Percentiles rank a stretch among this genome's conserved stretches.
These are phyloP conservation scores for Sesbania bispinosa DNA, from an alignment of 306 rosid genomes.

Conservation along the genomic window DNA sequence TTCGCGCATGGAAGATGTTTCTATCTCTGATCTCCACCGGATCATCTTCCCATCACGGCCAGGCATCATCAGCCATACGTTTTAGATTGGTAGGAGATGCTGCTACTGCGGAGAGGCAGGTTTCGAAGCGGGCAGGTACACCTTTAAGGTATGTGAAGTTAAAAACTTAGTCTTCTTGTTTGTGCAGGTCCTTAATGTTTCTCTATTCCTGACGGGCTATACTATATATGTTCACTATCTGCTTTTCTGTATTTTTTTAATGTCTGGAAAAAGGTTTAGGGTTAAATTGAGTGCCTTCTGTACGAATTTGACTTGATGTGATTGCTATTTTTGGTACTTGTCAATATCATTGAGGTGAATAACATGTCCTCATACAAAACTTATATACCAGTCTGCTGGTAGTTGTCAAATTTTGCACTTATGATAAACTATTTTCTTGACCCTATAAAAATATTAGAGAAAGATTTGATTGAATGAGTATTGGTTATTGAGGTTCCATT, in stretches of 20 bases:
- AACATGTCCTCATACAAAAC: neutral
- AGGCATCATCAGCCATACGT: too few relatives aligned
- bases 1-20: too few relatives aligned
- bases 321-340: neutral
- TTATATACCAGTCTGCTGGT: neutral
- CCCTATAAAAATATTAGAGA: too few relatives aligned
- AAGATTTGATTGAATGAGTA: too few relatives aligned
- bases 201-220: neutral
- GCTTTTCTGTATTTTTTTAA: neutral
- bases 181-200: constrained; percentile 14
- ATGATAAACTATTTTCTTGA: too few relatives aligned
- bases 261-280: neutral
- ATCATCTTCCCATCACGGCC: too few relatives aligned
- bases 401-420: neutral
- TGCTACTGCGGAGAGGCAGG: too few relatives aligned
- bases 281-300: neutral
- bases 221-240: neutral
- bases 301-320: neutral
- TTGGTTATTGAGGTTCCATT: too few relatives aligned
- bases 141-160: constrained; percentile 70
- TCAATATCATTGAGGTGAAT: constrained; percentile 3
- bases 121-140: too few relatives aligned
- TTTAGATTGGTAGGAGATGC: too few relatives aligned
- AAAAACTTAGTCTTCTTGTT: constrained; percentile 1
- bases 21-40: too few relatives aligned